A percentile compares a stretch with the other conserved stretches of the same genome.
These are phyloP conservation scores for Scutellaria galericulata DNA, from an alignment of 257 asterid species.

Conservation along the genomic window DNA sequence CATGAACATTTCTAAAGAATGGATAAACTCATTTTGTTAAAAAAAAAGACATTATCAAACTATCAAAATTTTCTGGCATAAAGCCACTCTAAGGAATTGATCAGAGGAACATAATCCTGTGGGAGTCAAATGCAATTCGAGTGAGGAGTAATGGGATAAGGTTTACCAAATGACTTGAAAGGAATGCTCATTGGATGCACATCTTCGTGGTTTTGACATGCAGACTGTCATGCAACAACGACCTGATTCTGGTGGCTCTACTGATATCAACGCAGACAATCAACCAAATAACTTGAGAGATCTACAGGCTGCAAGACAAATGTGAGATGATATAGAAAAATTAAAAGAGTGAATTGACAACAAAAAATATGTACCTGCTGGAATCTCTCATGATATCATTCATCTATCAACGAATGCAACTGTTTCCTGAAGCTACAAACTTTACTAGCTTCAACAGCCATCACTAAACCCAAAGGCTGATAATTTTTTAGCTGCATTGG, in stretches of 20 bases:
- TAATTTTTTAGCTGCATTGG: slow-evolving; percentile 75
- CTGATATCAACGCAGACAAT: not conserved
- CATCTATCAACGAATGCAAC: slow-evolving; percentile 64
- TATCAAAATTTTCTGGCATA: slow-evolving; percentile 32
- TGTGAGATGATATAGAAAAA: slow-evolving; percentile 21
- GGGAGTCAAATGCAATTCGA: slow-evolving; percentile 3
- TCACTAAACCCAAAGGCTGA: slow-evolving; percentile 69
- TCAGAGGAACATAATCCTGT: not conserved
- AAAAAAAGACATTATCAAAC: slow-evolving; percentile 7
- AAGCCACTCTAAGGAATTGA: slow-evolving; percentile 6
- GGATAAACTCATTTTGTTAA: not conserved
- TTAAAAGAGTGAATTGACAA: not conserved
- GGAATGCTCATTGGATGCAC: not conserved
- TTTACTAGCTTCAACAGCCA: slow-evolving; percentile 78
- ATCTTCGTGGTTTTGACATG: slow-evolving; percentile 23
- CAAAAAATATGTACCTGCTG: slow-evolving; percentile 29
- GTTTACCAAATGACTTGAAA: slow-evolving; percentile 17
- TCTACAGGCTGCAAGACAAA: not conserved
- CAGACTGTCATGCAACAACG: not conserved
- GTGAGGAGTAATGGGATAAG: not conserved
- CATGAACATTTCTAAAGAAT: not conserved
- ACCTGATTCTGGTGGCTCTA: slow-evolving; percentile 16
- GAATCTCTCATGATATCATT: slow-evolving; percentile 43
- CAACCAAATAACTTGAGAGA: not conserved
- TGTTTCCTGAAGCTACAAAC: slow-evolving; percentile 56